Evolutionary conservation across 192 early-diverging fungal species (phyloP), one percentile per base, ranked within the genome.

Genomic region (Rhizoclosmatium globosum): DNA sequence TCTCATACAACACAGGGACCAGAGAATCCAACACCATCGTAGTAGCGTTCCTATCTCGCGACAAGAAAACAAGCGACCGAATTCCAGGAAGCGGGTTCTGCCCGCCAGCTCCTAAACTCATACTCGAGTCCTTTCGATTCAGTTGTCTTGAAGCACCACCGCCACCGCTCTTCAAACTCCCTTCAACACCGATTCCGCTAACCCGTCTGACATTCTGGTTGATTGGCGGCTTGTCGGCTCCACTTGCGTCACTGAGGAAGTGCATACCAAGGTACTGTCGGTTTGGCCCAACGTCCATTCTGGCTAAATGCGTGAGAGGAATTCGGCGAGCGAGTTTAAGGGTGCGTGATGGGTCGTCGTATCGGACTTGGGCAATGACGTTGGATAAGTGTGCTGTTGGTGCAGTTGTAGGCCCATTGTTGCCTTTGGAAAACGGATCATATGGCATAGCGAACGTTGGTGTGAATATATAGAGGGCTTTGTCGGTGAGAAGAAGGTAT

Each of bases 211-310:
- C 58, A 47, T 9, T 42, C 67, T 42, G 50, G 50, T 53, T 53
- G 6, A 17, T 53, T 53, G 50, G 50, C 17, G 50, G 9, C 6
- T 7, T 53, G 6, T 7, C 50, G 17, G 50, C 17, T 7, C 50
- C 60, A 50, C 61, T 21, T 0, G 21, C 76, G 15, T 44, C 70
- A 4, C 31, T 56, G 2, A 67, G 15, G 79, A 85, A 83, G 56
- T 86, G 88, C 13, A 89, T 56, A 15, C 78, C 84, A 42, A 86
- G 38, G 56, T 85, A 87, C 68, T 89, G 88, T 15, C 81, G 43
- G 56, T 87, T 81, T 31, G 83, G 86, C 13, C 88, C 88, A n/a
- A 89, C 85, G 77, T 89, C 88, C 21, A 89, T 74, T 42, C 88
- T 59, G 2, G 64, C 80, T 23, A 74, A 41, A 31, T 68, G 46